Evolutionary conservation across 495 filamentous ascomycete species (phyloP).

Genomic region (Xylaria castorea): DNA sequence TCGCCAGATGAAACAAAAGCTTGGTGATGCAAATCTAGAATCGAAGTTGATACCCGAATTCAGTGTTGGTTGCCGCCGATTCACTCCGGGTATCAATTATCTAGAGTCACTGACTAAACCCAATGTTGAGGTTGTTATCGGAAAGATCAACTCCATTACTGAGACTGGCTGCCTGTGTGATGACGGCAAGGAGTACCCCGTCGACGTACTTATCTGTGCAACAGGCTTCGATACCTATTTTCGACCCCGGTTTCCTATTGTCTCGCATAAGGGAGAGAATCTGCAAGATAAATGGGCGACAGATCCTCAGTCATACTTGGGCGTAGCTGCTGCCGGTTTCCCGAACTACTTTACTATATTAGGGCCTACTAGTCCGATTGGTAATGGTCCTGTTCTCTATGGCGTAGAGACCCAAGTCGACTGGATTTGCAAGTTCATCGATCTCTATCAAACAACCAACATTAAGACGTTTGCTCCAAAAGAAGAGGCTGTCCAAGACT

Average conservation of each 20-base stretch:
- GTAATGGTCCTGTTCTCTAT: constrained; percentile 39
- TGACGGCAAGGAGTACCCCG: constrained; percentile 52
- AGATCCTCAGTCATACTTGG: constrained; percentile 61
- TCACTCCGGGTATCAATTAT: constrained; percentile 67
- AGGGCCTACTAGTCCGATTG: constrained; percentile 41
- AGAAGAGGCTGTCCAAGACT: constrained; percentile 49
- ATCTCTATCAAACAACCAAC: constrained; percentile 53
- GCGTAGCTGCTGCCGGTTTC: constrained; percentile 59
- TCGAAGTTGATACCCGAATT: constrained; percentile 62
- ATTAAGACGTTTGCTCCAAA: constrained; percentile 55
- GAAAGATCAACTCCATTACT: constrained; percentile 56
- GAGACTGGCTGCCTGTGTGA: constrained; percentile 53
- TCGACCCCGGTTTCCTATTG: constrained; percentile 60
- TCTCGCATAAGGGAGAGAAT: constrained; percentile 52
- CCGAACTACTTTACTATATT: constrained; percentile 62
- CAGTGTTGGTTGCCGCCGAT: constrained; percentile 64
- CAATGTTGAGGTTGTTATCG: constrained; percentile 60
- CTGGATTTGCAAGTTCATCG: constrained; percentile 53
- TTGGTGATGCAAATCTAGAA: constrained; percentile 43
- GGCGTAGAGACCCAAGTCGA: constrained; percentile 33
- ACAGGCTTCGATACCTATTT: constrained; percentile 64
- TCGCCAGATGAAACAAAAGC: constrained; percentile 51
- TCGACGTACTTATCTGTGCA: constrained; percentile 62
- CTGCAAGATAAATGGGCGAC: constrained; percentile 53
- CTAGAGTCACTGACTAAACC: constrained; percentile 62